phyloP scores from a whole-genome alignment of 169 alveolate species.

The Cryptosporidium ubiquitum region DNA sequence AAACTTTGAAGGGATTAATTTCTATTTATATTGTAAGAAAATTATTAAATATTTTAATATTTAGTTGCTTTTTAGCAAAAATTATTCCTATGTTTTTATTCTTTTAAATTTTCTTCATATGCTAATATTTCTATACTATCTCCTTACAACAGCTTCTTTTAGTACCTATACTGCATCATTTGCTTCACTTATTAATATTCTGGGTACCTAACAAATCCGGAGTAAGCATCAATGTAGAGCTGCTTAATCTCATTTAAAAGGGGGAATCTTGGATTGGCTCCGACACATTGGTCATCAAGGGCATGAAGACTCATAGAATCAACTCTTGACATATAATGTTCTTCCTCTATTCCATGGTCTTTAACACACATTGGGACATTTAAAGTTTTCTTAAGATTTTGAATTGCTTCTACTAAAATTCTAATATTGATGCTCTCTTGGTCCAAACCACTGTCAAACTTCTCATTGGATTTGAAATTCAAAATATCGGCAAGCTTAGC shows the following conservation, averaged over 20 bases:
- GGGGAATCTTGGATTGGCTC: constrained; percentile 75
- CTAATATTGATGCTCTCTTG: constrained; percentile 59
- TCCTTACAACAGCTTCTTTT: background rate
- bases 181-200: background rate
- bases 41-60: background rate
- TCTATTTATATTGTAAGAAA: background rate
- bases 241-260: constrained; percentile 62
- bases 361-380: constrained; percentile 67
- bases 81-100: background rate
- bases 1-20: background rate
- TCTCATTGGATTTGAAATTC: constrained; percentile 4
- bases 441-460: constrained; percentile 22
- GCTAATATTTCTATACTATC: background rate
- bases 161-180: background rate
- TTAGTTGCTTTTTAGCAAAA: background rate
- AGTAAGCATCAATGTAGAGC: constrained; percentile 58
- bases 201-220: constrained; percentile 53
- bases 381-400: constrained; percentile 42
- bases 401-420: constrained; percentile 39
- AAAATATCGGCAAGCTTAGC: constrained; percentile 48
- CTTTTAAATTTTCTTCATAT: background rate
- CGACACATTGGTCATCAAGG: constrained; percentile 74
- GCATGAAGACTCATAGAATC: constrained; percentile 71
- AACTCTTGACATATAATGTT: constrained; percentile 50
- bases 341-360: constrained; percentile 70